Base-by-base conservation (phyloP, 805 yeast species). In the Ogataea sp. region DNA sequence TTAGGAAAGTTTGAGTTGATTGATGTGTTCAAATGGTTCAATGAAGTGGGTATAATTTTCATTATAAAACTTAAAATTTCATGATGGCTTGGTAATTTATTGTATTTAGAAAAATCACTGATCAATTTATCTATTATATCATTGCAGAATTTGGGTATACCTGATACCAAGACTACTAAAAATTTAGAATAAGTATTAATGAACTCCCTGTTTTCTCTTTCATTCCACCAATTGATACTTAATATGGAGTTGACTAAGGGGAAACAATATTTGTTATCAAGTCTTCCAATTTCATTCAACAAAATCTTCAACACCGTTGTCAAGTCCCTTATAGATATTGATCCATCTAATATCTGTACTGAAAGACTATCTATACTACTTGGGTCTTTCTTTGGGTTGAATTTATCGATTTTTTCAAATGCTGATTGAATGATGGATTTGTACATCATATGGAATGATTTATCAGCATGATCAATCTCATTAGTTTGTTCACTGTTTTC, bases 141-240 rank as follows among this genome's bases (percentile, higher is more conserved):
- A 45, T 75, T 73, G 76, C 93, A 79, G 85, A 95, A 90, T 58
- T 80, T 85, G 7, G 97, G 97, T 43, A 80, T 70, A 34, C 90
- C 83, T 3, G 95, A 82, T 29, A 89, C 84, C 39, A 90, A 68
- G 21, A 89, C 84, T 34, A 78, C 71, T 34, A 86, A 62, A 58
- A 93, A 93, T 33, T 77, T 80, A 35, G 81, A 71, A 59, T 83
- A 88, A 35, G 68, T 63, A 36, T 67, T 64, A 20, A 75, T 60
- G 48, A 80, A 73, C 14, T 51, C 45, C 9, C 53, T 10, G 16
- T 43, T 36, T 14, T 26, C 17, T 15, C 15, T 65, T 26, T 70
- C 49, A 18, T 60, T 64, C 52, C 80, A 67, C 93, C 95, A 86
- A 41, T 69, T 66, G 46, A 82, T 69, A 43, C 67, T 71, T 36